Evolutionary conservation across 441 rosid genomes (phyloP).

Genomic region (Euphorbia celastroides): DNA sequence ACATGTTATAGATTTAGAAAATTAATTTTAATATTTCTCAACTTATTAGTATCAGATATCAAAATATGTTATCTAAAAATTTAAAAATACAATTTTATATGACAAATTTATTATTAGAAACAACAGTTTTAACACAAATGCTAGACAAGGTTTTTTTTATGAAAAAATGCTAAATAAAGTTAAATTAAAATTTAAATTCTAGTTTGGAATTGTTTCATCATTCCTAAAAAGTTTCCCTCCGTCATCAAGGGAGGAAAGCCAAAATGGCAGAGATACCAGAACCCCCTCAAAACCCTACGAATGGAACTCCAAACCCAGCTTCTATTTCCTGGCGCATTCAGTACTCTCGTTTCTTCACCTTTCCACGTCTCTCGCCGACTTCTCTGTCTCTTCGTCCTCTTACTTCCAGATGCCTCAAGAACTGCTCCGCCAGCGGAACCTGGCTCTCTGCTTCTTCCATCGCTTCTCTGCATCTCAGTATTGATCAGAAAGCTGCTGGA

Average conservation of each 20-base stretch:
- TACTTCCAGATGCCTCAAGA: not conserved
- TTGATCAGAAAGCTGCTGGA: not conserved
- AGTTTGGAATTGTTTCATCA: too few relatives aligned
- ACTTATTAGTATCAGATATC: too few relatives aligned
- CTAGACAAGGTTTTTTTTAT: too few relatives aligned
- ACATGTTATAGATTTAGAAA: too few relatives aligned
- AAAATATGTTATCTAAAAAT: too few relatives aligned
- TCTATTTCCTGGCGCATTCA: conserved; percentile 12
- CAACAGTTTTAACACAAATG: too few relatives aligned
- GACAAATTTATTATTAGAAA: too few relatives aligned
- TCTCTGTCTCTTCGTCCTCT: conserved; percentile 4
- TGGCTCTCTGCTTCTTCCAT: conserved; percentile 25
- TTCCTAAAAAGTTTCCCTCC: too few relatives aligned
- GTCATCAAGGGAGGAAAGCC: not conserved
- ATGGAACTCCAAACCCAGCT: not conserved
- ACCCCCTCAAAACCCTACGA: not conserved
- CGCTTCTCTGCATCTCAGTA: conserved; percentile 14
- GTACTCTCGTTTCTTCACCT: conserved; percentile 21
- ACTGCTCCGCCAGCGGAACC: not conserved
- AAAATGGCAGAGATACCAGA: not conserved
- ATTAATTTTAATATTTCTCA: too few relatives aligned
- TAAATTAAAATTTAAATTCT: too few relatives aligned
- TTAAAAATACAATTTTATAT: too few relatives aligned
- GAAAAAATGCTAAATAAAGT: too few relatives aligned
- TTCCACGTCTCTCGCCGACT: conserved; percentile 12